Evolutionary conservation across 306 rosid species (phyloP), one percentile per base, ranked within the genome.

Genomic region (Trifolium pratense): DNA sequence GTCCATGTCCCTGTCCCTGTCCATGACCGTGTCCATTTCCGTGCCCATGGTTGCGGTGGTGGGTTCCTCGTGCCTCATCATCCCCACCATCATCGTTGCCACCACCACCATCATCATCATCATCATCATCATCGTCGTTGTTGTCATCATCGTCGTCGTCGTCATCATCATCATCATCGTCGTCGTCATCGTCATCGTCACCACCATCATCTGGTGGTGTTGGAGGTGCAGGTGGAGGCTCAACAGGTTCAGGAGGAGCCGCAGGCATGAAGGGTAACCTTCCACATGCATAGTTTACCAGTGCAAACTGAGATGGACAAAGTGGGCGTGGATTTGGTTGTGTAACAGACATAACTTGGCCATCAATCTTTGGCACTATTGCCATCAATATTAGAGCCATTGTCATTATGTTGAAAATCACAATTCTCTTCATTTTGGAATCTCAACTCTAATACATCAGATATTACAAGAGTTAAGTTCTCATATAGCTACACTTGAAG

Each of bases 231-330:
- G 46, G 20, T 5, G 57, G 56, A 5, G 78, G 26, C 14, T 13
- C 15, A 13, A 61, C 3, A 0, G 52, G 23, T 5, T 18, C 55
- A 9, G 82, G 86, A 17, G 67, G 75, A 12, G 68, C 78, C 11
- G 51, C 43, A 0, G 89, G 58, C 3, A 43, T 40, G 60, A 64
- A 57, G 2, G 97, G 97, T 3, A 89, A 70, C 74, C 70, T 45
- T 2, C 87, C 71, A 71, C 98, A 93, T 0, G 92, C 96, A 55
- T 89, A 89, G 82, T 81, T 89, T 3, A 86, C 98, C 0, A 93
- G 76, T 5, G 94, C 84, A 63, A 87, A 63, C 53, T 93, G 98
- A 0, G 91, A 86, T 5, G 83, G 79, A 63, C 98, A 93, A 5
- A 91, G 87, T 1, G 91, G 87, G 14, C 80, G 91, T 6, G 82